Evolutionary conservation across 345 rosid genomes (phyloP).

Genomic region (Hypericum androsaemum): DNA sequence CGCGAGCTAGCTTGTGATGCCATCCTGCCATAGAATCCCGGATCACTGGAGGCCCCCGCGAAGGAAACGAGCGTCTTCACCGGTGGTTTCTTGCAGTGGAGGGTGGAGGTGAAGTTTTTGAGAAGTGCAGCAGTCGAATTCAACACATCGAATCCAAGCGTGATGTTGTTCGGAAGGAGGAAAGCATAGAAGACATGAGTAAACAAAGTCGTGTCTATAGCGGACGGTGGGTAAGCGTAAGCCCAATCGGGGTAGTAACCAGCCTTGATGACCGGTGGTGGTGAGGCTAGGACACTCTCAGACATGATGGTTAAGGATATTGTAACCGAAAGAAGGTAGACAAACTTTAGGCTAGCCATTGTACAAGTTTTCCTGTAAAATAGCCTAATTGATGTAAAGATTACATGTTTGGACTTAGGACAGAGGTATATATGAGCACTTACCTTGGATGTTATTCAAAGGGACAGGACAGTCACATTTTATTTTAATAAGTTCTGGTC

Average conservation of each 20-base stretch:
- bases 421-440: too few species aligned
- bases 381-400: too few species aligned
- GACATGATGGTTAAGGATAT: neutral
- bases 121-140: constrained; percentile 10
- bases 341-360: neutral
- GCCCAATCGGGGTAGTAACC: constrained; percentile 46
- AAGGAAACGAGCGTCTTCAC: constrained; percentile 42
- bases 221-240: constrained; percentile 30
- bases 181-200: constrained; percentile 53
- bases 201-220: constrained; percentile 37
- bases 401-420: too few species aligned
- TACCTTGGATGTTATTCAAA: too few species aligned
- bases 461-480: too few species aligned
- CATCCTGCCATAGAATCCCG: constrained; percentile 22
- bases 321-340: neutral
- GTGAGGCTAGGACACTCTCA: constrained; percentile 10
- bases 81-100: constrained; percentile 28
- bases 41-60: constrained; percentile 24
- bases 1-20: constrained; percentile 28
- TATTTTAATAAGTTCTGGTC: too few species aligned
- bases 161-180: constrained; percentile 33
- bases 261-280: constrained; percentile 26
- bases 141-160: constrained; percentile 27
- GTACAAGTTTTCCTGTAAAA: too few species aligned
- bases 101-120: constrained; percentile 35